Conservation (phyloP, 2,329 filamentous ascomycete genomes). For the Sodiomyces alkalinus region DNA sequence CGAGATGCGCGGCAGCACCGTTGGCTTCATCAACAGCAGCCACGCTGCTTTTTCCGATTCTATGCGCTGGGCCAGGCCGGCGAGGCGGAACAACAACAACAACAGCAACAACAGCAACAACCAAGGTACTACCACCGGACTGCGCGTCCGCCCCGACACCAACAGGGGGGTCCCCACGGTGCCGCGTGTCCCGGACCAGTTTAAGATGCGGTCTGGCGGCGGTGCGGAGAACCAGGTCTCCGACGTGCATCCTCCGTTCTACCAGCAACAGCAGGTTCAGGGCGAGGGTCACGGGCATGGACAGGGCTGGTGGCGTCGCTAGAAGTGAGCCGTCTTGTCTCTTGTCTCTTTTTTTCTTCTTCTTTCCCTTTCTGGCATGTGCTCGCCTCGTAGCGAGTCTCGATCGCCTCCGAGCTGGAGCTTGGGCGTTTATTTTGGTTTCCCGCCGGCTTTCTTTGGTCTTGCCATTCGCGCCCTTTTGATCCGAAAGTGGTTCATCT, state of each 20-base stretch:
- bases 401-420: too few relatives aligned
- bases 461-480: too few relatives aligned
- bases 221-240: conserved; percentile 2
- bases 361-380: too few relatives aligned
- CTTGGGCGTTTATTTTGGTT: too few relatives aligned
- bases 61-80: not conserved
- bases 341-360: too few relatives aligned
- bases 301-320: not conserved
- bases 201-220: conserved; percentile 9
- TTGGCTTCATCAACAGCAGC: too few relatives aligned
- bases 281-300: not conserved
- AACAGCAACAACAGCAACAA: conserved; percentile 7
- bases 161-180: conserved; percentile 31
- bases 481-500: too few relatives aligned
- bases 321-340: too few relatives aligned
- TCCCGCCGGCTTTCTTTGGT: too few relatives aligned
- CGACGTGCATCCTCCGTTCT: too few relatives aligned
- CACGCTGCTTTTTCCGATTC: not conserved
- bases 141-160: conserved; percentile 27
- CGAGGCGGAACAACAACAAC: conserved; percentile 9
- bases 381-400: too few relatives aligned
- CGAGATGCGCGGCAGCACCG: not conserved
- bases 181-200: conserved; percentile 28
- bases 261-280: not conserved
- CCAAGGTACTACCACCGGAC: too few relatives aligned